phyloP scores from a whole-genome alignment of 2,329 filamentous ascomycete genomes.

The Neofusicoccum ribis region DNA sequence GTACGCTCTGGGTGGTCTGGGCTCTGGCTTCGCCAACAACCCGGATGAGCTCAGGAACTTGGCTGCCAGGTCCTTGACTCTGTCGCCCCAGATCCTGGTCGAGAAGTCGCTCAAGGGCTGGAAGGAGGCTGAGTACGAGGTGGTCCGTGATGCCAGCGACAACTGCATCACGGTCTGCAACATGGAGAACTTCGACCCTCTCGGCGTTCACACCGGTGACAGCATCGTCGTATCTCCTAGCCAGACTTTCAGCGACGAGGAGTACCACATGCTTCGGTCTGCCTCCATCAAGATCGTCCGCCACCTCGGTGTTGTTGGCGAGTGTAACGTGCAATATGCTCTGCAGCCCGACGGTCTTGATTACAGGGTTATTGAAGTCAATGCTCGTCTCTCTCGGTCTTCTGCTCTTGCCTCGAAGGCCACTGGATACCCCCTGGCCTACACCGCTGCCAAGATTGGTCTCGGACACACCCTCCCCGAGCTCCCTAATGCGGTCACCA shows the following conservation, averaged over 20 bases:
- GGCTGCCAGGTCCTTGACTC: conserved; percentile 85
- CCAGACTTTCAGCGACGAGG: conserved; percentile 96
- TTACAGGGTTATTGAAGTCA: conserved; percentile 98
- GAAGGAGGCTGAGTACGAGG: conserved; percentile 99
- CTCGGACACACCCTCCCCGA: conserved; percentile 93
- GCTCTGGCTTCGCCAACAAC: conserved; percentile 94
- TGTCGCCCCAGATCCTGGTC: conserved; percentile 94
- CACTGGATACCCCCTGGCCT: conserved; percentile 94
- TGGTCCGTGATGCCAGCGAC: conserved; percentile 93
- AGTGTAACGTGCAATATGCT: conserved; percentile 98
- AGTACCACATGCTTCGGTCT: conserved; percentile 98
- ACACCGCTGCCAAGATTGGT: conserved; percentile 97
- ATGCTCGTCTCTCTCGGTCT: conserved; percentile 95
- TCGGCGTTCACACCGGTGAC: conserved; percentile 97
- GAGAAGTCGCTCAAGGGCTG: conserved; percentile 99
- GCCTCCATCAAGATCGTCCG: conserved; percentile 98
- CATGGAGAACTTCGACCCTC: conserved; percentile 98
- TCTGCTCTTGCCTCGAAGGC: conserved; percentile 97
- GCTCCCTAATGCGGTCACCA: conserved; percentile 95
- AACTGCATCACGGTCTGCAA: conserved; percentile 99
- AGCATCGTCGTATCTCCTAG: conserved; percentile 97
- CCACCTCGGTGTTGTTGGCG: conserved; percentile 93
- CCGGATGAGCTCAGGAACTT: conserved; percentile 91
- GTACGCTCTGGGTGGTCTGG: conserved; percentile 92
- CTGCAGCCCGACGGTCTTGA: conserved; percentile 95